phyloP scores from a whole-genome alignment of 139 green algal genomes.

The Ettlia oleoabundans region DNA sequence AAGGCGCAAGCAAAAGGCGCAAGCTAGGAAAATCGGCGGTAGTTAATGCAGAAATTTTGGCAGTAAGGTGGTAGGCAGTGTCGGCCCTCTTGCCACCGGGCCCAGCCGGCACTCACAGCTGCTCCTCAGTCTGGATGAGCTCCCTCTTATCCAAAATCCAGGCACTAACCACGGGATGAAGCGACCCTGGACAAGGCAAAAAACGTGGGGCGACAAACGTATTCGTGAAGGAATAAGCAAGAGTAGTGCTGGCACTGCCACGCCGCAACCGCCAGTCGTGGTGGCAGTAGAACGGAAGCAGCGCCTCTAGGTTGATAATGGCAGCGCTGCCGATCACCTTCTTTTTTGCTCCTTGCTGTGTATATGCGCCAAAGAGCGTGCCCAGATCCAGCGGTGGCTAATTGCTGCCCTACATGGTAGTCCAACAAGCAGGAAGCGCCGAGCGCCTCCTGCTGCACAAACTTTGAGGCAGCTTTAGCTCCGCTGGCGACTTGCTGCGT shows the following conservation, averaged over 20 bases:
- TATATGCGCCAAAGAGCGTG: constrained; percentile 49
- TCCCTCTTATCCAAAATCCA: constrained; percentile 82
- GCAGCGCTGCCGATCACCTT: constrained; percentile 6
- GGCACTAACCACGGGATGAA: constrained; percentile 58
- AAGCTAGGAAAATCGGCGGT: no score
- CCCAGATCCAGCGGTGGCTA: constrained; percentile 25
- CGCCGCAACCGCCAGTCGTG: no score
- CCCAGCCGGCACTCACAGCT: no score
- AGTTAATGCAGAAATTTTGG: no score
- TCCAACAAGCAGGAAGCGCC: constrained; percentile 33
- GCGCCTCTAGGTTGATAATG: no score
- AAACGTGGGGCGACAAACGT: no score
- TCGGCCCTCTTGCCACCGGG: no score
- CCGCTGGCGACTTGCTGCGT: no score
- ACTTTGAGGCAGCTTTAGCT: not conserved
- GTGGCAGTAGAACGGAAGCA: not conserved
- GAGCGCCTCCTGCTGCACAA: constrained; percentile 16
- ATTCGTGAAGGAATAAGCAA: no score
- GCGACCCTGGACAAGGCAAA: constrained; percentile 52
- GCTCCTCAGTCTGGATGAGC: constrained; percentile 46
- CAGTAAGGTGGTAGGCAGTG: no score
- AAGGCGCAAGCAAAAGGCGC: no score
- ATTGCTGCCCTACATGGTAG: constrained; percentile 25
- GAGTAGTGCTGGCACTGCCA: no score
- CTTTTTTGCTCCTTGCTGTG: constrained; percentile 30